Evolutionary conservation across 2,329 filamentous ascomycete species (phyloP), one percentile per base, ranked within the genome.

Genomic region (Cladorrhinum sp.): DNA sequence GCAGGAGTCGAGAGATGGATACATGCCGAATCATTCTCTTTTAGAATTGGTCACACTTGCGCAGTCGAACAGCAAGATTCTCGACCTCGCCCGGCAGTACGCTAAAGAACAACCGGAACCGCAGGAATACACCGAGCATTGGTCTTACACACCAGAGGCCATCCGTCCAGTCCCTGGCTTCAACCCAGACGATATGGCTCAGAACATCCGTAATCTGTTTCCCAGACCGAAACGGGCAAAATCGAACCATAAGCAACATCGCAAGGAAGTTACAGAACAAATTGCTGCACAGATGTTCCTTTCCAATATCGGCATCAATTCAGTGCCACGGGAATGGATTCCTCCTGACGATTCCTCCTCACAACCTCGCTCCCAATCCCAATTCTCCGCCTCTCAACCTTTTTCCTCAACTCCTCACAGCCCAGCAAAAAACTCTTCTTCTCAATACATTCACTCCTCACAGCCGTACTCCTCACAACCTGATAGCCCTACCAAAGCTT

Each of bases 221-320:
- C 48, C 57, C 25, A 59, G 50, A 13, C 29, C 59, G 5, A 57
- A 48, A 20, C 20, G 25, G 8, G 50, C 29, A n/a, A 27, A 38
- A 2, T 13, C 13, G 1, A 16, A 29, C 18, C 10, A 32, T 20
- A 54, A 27, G 22, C 25, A 49, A 7, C 49, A 23, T 12, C 60
- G 62, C 3, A 36, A 61, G 29, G 41, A 49, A n/a, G 57, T 62
- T 7, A 12, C 66, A 1, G 60, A 61, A 18, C 57, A 20, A 18
- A 63, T 68, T 53, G 66, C 65, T 1, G 65, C 66, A 13, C 64
- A 67, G 57, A 62, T 63, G 51, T 62, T 60, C 8, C 61, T 68
- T n/a, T 62, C 57, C 22, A 64, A 58, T 24, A 59, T 66, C 25
- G 64, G 64, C 8, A 55, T 68, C 18, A 60, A 58, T 1, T 59